phyloP scores from a whole-genome alignment of 306 rosid species.

The Adenanthera pavonina region DNA sequence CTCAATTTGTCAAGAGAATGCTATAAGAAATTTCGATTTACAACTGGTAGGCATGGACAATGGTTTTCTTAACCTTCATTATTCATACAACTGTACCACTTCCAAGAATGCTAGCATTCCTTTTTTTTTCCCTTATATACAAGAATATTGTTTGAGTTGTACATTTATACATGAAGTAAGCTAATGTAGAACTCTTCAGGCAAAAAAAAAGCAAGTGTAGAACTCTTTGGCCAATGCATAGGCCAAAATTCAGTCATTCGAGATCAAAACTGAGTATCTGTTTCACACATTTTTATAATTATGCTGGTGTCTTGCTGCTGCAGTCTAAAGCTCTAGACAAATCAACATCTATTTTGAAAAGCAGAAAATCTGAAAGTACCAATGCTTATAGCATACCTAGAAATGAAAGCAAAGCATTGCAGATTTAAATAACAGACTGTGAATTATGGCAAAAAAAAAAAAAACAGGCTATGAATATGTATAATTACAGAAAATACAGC shows the following conservation, averaged over 20 bases:
- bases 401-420: neutral
- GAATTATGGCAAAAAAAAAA: too few relatives aligned
- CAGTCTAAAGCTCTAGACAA: neutral
- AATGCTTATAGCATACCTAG: neutral
- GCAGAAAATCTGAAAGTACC: neutral
- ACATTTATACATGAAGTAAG: neutral
- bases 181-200: neutral
- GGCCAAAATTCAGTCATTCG: neutral
- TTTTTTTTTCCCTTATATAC: neutral
- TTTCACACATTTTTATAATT: neutral
- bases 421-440: neutral
- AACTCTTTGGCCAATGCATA: neutral
- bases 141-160: neutral
- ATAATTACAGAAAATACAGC: neutral
- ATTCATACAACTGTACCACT: neutral
- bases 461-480: neutral
- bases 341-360: neutral
- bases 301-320: neutral
- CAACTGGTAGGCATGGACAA: neutral
- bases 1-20: neutral
- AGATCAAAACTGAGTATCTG: slow-evolving; percentile 11
- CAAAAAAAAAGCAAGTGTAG: neutral
- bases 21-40: neutral
- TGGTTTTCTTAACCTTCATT: slow-evolving; percentile 1
- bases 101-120: slow-evolving; percentile 1